These are phyloP conservation scores for Sphagnum contortum DNA, from an alignment of 225 moss, liverwort and hornwort species.

Conservation along the genomic window DNA sequence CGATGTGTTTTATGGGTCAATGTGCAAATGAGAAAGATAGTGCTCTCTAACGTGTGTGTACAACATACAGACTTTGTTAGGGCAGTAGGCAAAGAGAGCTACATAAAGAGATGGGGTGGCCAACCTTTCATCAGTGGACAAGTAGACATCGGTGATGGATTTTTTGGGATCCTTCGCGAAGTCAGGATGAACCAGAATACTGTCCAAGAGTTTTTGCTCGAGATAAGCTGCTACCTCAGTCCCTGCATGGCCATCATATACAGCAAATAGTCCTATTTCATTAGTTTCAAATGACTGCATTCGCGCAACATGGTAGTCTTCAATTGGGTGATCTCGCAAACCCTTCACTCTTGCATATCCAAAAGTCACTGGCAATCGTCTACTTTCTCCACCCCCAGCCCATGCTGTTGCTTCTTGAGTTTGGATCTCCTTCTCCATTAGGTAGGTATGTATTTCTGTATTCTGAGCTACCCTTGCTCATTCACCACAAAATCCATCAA, in stretches of 20 bases:
- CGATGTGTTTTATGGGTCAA: not conserved
- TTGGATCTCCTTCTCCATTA: too few species aligned
- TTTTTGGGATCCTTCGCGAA: slow-evolving; percentile 42
- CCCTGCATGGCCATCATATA: slow-evolving; percentile 79
- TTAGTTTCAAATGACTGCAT: slow-evolving; percentile 50
- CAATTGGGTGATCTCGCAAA: slow-evolving; percentile 50
- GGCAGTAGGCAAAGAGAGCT: not conserved
- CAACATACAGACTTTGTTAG: not conserved
- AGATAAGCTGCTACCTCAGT: slow-evolving; percentile 69
- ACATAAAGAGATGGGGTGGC: not conserved
- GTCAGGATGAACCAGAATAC: slow-evolving; percentile 53
- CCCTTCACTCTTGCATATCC: slow-evolving; percentile 80
- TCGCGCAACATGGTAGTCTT: slow-evolving; percentile 81
- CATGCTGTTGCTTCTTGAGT: slow-evolving; percentile 30
- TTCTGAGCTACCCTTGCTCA: too few species aligned
- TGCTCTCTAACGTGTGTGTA: not conserved
- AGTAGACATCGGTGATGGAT: slow-evolving; percentile 58
- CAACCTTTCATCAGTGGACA: slow-evolving; percentile 50
- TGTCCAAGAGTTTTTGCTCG: slow-evolving; percentile 53
- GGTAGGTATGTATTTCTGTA: too few species aligned
- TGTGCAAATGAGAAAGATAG: not conserved
- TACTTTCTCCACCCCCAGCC: slow-evolving; percentile 41
- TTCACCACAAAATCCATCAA: too few species aligned
- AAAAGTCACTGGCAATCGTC: slow-evolving; percentile 28
- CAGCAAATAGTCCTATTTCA: slow-evolving; percentile 81